Evolutionary conservation across 2,329 filamentous ascomycete species (phyloP).

Genomic region (Akanthomyces dipterigenus): DNA sequence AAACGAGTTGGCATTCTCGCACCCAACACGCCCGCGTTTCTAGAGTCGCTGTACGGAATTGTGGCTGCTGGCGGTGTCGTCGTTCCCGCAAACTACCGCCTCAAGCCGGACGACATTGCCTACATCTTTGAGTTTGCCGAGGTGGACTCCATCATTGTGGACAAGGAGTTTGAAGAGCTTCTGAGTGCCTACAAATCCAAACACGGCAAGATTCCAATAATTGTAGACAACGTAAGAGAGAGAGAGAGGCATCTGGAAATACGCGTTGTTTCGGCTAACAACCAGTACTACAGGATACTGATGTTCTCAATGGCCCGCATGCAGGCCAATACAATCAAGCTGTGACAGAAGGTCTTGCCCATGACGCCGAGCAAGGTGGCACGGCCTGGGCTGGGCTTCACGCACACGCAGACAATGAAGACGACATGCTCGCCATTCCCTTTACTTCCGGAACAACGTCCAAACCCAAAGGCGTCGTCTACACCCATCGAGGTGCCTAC

Average conservation of each 20-base stretch:
- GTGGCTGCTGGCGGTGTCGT: conserved; percentile 73
- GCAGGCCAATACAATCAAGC: conserved; percentile 78
- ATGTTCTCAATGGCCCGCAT: conserved; percentile 64
- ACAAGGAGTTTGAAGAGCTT: conserved; percentile 69
- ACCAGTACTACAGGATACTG: conserved; percentile 58
- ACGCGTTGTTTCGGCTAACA: not conserved
- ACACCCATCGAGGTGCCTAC: conserved; percentile 82
- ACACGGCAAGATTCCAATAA: conserved; percentile 59
- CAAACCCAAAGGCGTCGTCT: conserved; percentile 85
- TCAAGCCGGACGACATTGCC: conserved; percentile 77
- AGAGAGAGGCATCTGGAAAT: not conserved
- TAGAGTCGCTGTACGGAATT: conserved; percentile 85
- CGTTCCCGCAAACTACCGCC: conserved; percentile 55
- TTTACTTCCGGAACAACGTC: conserved; percentile 95
- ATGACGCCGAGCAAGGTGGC: conserved; percentile 59
- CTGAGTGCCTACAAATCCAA: conserved; percentile 58
- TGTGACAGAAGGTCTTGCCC: conserved; percentile 69
- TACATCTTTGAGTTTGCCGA: conserved; percentile 89
- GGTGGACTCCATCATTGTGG: conserved; percentile 80
- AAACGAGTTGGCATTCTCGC: conserved; percentile 78
- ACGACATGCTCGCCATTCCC: conserved; percentile 76
- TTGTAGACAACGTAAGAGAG: conserved; percentile 58
- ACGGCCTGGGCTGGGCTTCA: conserved; percentile 74
- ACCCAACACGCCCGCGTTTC: conserved; percentile 90
- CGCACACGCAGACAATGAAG: conserved; percentile 64